Evolutionary conservation across 2,329 filamentous ascomycete species (phyloP).

Genomic region (Scedosporium dehoogii): DNA sequence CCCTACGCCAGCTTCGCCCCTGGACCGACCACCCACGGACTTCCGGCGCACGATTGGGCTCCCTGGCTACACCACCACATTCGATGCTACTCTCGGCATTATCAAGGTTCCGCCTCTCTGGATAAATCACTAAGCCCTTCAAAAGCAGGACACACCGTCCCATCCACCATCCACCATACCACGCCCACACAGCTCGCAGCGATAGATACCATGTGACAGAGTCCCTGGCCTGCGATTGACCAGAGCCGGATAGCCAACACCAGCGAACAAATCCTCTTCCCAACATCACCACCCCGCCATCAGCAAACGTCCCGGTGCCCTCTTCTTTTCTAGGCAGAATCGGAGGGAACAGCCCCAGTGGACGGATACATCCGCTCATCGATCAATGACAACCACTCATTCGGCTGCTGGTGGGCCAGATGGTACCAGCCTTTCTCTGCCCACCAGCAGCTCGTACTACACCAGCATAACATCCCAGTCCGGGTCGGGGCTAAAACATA

Average conservation of each 20-base stretch:
- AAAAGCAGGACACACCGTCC: neutral
- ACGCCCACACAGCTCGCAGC: neutral
- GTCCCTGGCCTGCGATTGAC: neutral
- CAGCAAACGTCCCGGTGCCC: too few species aligned
- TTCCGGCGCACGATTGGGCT: neutral
- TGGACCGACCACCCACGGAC: neutral
- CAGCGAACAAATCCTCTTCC: too few species aligned
- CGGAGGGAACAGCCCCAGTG: neutral
- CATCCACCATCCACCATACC: neutral
- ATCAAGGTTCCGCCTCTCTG: slow-evolving; percentile 1
- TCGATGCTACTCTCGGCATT: neutral
- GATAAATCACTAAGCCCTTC: neutral
- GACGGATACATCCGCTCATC: neutral
- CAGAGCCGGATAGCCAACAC: neutral
- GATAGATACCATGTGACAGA: neutral
- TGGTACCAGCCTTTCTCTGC: neutral
- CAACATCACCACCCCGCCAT: too few species aligned
- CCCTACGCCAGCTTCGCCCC: too few species aligned
- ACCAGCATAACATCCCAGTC: neutral
- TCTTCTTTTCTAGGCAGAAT: too few species aligned
- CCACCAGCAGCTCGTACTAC: neutral
- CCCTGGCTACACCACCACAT: too few species aligned
- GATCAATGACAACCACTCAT: slow-evolving; percentile 1
- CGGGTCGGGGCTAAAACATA: neutral
- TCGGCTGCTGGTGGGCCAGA: neutral